Base-by-base conservation (phyloP, 2,329 filamentous ascomycete species). In the Sclerotinia subarctica region DNA sequence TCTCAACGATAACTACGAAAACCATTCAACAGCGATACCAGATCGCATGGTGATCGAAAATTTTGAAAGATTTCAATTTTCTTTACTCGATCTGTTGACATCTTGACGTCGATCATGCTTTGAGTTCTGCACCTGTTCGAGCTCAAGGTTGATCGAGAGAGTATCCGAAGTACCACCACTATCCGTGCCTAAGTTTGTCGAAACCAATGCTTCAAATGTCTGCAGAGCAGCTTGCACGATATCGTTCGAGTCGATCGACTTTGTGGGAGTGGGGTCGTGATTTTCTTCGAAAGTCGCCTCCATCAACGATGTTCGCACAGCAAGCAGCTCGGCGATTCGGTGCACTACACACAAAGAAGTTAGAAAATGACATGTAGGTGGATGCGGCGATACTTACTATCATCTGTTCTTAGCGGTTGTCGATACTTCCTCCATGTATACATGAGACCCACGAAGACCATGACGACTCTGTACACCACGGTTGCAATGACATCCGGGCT, bases 401-500 rank as follows among this genome's bases (percentile, higher is more conserved):
- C 57, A 21, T 60, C 13, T 47, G 42, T 24, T 60, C 42, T 24
- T 11, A 32, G 42, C 8, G 57, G 57, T n/a, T 60, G 58, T 60
- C 58, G 21, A 24, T 49, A 60, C 35, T 59, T 68, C 29, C 38
- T 66, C 69, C 69, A 70, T 24, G 64, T 63, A 49, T 69, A 69
- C 13, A 51, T n/a, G 7, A 70, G 62, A 38, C 66, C 54, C 8
- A 66, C 62, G 35, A 66, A 21, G 51, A 64, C 42, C 69, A 70
- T 70, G 47, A 56, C 52, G 17, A 56, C 24, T 58, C 63, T 68
- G 51, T 69, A 70, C 2, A 64, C 38, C 11, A 69, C 58, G 19
- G 57, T 64, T 35, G 58, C 63, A 21, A 70, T 69, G 53, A 69
- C 29, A 49, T 66, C 56, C 2, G 69, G 69, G 3, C 58, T 64